Evolutionary conservation across 2,329 filamentous ascomycete species (phyloP).

Genomic region (Pseudopyricularia cyperi): DNA sequence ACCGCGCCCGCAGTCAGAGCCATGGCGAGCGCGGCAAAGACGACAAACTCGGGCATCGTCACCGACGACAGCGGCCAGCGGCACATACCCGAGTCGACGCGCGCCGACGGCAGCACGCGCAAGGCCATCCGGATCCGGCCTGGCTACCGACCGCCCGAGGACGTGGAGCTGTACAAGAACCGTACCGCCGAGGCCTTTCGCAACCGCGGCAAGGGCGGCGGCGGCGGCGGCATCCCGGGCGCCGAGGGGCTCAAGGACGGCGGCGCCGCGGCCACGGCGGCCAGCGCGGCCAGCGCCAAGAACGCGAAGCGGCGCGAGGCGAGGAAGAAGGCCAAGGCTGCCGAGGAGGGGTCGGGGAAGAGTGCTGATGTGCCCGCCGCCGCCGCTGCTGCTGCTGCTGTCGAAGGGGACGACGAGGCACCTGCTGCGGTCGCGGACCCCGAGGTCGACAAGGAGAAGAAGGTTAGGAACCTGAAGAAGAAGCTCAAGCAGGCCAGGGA

Average conservation of each 20-base stretch:
- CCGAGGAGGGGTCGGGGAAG: conserved; percentile 38
- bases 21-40: conserved; percentile 10
- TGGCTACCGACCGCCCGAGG: conserved; percentile 87
- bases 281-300: conserved; percentile 50
- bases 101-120: conserved; percentile 80
- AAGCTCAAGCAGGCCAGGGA: conserved; percentile 91
- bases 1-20: not conserved
- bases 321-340: conserved; percentile 72
- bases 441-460: conserved; percentile 78
- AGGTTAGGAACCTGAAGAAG: conserved; percentile 82
- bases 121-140: conserved; percentile 90
- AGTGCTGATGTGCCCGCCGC: conserved; percentile 13
- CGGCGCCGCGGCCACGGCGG: conserved; percentile 9
- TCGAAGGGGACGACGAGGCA: conserved; percentile 12
- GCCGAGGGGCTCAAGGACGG: conserved; percentile 44
- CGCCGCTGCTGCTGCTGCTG: conserved; percentile 13
- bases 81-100: conserved; percentile 75
- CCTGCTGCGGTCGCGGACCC: conserved; percentile 33
- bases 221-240: conserved; percentile 50
- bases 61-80: conserved; percentile 71
- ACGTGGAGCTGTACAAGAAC: conserved; percentile 94
- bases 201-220: conserved; percentile 47
- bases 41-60: conserved; percentile 60
- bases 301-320: conserved; percentile 61
- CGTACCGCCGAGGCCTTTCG: conserved; percentile 76